Evolutionary conservation across 441 rosid genomes (phyloP).

Genomic region (Euphorbia corollata): DNA sequence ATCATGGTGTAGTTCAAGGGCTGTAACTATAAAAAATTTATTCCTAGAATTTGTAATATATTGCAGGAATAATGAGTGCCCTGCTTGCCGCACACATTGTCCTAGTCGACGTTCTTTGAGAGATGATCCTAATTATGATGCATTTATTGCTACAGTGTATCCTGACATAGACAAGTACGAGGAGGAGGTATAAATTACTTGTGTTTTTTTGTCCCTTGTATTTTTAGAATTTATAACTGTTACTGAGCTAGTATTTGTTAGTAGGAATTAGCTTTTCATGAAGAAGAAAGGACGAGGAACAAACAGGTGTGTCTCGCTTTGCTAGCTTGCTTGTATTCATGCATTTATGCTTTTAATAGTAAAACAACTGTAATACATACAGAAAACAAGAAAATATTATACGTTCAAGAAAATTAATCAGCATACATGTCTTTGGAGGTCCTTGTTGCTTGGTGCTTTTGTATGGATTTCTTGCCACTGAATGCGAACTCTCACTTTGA

Average conservation of each 20-base stretch:
- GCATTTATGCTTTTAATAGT: background rate
- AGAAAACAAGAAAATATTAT: background rate
- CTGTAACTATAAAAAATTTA: constrained; percentile 9
- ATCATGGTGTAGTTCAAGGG: constrained; percentile 12
- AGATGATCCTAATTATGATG: constrained; percentile 90
- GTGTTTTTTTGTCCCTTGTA: background rate
- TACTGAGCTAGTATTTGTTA: constrained; percentile 14
- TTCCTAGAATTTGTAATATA: constrained; percentile 21
- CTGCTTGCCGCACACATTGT: constrained; percentile 98
- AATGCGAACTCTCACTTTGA: background rate
- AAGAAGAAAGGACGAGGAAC: constrained; percentile 58
- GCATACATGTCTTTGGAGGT: constrained; percentile 8
- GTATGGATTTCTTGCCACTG: background rate
- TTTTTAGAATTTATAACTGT: constrained; percentile 2
- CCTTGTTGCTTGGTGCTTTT: background rate
- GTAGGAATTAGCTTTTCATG: constrained; percentile 73
- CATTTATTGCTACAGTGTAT: constrained; percentile 74
- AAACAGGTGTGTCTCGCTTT: constrained; percentile 44
- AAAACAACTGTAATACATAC: background rate
- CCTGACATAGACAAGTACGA: constrained; percentile 76
- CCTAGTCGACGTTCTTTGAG: constrained; percentile 95
- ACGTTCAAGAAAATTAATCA: constrained; percentile 5
- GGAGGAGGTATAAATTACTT: constrained; percentile 52
- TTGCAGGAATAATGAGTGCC: constrained; percentile 94
- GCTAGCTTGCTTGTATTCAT: constrained; percentile 16